Conservation (phyloP, 2,329 filamentous ascomycete genomes). For the Apiospora arundinis region DNA sequence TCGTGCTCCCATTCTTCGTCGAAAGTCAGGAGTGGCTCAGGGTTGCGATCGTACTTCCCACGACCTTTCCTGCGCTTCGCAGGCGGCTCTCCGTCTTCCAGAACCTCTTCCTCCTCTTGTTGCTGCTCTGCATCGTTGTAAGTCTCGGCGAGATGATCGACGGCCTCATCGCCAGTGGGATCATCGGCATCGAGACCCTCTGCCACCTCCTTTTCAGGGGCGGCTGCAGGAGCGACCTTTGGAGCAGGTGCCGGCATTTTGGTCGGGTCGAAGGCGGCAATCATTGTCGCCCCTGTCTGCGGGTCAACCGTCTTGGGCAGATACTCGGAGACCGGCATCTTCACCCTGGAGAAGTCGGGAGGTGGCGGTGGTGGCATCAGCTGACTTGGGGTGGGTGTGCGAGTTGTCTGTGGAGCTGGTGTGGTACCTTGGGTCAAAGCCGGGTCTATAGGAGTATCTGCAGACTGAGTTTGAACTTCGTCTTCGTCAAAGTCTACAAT, state of each 20-base stretch:
- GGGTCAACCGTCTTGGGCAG: constrained; percentile 38
- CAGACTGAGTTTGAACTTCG: constrained; percentile 31
- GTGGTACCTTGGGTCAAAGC: constrained; percentile 27
- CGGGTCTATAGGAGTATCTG: constrained; percentile 25
- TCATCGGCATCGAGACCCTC: constrained; percentile 39
- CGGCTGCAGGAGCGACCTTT: constrained; percentile 23
- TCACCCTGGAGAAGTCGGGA: constrained; percentile 38
- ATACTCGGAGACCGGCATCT: constrained; percentile 37
- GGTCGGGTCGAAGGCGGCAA: constrained; percentile 38
- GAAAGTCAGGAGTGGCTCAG: constrained; percentile 56
- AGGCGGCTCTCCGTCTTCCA: constrained; percentile 21
- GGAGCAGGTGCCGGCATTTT: constrained; percentile 34
- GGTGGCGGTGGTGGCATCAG: constrained; percentile 42
- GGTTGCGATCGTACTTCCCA: constrained; percentile 38
- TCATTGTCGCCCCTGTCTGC: constrained; percentile 34
- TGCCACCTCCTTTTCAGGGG: constrained; percentile 32
- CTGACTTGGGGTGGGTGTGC: constrained; percentile 23
- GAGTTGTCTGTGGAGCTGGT: constrained; percentile 1
- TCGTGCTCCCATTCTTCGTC: constrained; percentile 68
- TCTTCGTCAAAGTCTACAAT: constrained; percentile 43
- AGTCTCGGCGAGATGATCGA: constrained; percentile 48
- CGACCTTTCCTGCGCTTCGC: constrained; percentile 28
- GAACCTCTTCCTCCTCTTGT: constrained; percentile 47
- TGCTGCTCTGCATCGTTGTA: constrained; percentile 49
- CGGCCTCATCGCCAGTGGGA: constrained; percentile 46